Evolutionary conservation across 2,329 filamentous ascomycete species (phyloP).

Genomic region (Orbilia brochopaga): DNA sequence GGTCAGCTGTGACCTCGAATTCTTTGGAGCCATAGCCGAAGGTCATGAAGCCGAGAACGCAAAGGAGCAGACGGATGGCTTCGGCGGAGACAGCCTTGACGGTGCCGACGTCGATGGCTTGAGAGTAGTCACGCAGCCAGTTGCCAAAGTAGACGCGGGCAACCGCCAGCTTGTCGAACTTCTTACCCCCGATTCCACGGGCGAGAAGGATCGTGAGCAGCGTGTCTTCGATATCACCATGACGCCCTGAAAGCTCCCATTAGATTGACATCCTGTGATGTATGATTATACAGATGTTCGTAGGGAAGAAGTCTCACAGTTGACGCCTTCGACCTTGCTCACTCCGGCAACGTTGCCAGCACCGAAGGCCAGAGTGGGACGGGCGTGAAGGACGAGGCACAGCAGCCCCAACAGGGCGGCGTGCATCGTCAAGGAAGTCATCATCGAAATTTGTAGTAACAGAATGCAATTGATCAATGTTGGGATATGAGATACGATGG

Average conservation of each 20-base stretch:
- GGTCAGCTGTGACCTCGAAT: conserved; percentile 80
- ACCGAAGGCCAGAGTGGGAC: conserved; percentile 77
- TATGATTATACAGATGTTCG: too few relatives aligned
- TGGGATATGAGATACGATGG: background rate
- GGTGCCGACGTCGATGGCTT: conserved; percentile 90
- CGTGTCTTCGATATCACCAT: conserved; percentile 92
- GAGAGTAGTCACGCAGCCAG: conserved; percentile 91
- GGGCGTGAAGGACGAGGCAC: conserved; percentile 70
- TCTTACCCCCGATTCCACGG: conserved; percentile 70
- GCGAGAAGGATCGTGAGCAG: conserved; percentile 74
- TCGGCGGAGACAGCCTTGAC: conserved; percentile 89
- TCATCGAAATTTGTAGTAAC: background rate
- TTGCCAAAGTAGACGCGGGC: conserved; percentile 95
- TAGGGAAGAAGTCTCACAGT: conserved; percentile 70
- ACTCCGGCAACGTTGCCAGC: conserved; percentile 86
- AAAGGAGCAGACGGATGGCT: conserved; percentile 86
- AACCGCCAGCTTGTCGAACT: conserved; percentile 85
- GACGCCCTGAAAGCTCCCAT: conserved; percentile 63
- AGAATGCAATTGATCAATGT: background rate
- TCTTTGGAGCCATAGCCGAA: conserved; percentile 84
- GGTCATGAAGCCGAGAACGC: conserved; percentile 86
- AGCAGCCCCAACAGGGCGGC: conserved; percentile 63
- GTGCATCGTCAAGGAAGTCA: conserved; percentile 21
- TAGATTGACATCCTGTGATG: background rate
- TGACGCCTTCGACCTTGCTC: conserved; percentile 80